Conservation (phyloP, 768 basidiomycete genomes). For the Crassisporium funariophilum region DNA sequence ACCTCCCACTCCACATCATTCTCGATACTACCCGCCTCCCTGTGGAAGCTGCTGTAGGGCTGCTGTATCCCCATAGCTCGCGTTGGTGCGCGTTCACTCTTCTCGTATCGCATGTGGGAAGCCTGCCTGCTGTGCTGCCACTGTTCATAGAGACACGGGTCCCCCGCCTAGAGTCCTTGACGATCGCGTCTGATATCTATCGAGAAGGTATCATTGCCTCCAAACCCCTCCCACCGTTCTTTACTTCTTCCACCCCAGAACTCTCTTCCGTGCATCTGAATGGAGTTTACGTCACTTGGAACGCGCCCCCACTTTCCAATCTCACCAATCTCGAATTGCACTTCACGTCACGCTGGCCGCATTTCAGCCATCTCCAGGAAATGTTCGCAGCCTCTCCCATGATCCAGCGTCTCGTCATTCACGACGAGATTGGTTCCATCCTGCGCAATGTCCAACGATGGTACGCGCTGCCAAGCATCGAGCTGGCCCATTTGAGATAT, state of each 20-base stretch:
- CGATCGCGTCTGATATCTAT: conserved; percentile 30
- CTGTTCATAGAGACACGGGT: conserved; percentile 14
- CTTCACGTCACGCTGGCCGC: conserved; percentile 28
- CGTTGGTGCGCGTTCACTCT: conserved; percentile 30
- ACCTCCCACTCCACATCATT: conserved; percentile 24
- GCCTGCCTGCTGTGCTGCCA: conserved; percentile 22
- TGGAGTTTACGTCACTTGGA: conserved; percentile 29
- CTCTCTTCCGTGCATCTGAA: conserved; percentile 21
- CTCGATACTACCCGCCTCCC: conserved; percentile 30
- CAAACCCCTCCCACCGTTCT: conserved; percentile 24
- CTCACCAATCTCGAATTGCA: conserved; percentile 24
- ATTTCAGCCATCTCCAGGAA: conserved; percentile 14
- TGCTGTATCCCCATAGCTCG: conserved; percentile 12
- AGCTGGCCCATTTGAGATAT: conserved; percentile 15
- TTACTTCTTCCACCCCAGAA: conserved; percentile 21
- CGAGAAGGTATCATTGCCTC: conserved; percentile 28
- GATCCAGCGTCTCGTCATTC: conserved; percentile 24
- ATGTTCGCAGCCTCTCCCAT: conserved; percentile 27
- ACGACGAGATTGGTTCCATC: conserved; percentile 25
- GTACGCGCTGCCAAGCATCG: conserved; percentile 12
- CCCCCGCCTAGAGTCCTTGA: conserved; percentile 18
- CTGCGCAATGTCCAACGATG: conserved; percentile 25
- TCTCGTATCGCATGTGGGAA: conserved; percentile 30
- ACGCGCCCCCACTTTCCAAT: conserved; percentile 20
- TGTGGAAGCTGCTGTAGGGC: conserved; percentile 7